A percentile compares a stretch with the other conserved stretches of the same genome.
phyloP scores from a whole-genome alignment of 2,329 filamentous ascomycete genomes.

The Xylaria sp. region DNA sequence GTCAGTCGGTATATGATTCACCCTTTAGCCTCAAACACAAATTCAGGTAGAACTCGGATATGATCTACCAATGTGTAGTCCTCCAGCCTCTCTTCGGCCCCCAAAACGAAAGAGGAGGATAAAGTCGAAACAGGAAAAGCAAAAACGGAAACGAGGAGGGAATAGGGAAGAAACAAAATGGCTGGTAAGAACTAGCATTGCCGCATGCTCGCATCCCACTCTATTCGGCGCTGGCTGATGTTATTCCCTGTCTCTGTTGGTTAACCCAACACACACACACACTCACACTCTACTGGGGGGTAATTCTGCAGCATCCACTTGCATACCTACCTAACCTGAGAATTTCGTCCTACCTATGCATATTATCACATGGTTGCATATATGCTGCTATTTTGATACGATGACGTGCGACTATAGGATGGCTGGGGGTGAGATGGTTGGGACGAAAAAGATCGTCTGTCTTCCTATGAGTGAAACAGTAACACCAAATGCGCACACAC shows the following conservation, averaged over 20 bases:
- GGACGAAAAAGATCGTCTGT: not conserved
- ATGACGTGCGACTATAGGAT: constrained; percentile 26
- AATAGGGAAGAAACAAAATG: constrained; percentile 3
- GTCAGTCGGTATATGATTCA: constrained; percentile 5
- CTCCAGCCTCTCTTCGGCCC: constrained; percentile 19
- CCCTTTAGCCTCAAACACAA: constrained; percentile 1
- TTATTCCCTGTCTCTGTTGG: constrained; percentile 19
- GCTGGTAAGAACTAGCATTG: constrained; percentile 19
- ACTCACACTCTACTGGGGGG: not conserved
- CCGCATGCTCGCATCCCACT: constrained; percentile 21
- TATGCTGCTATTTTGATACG: constrained; percentile 36
- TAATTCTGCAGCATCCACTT: not conserved
- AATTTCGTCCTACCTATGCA: constrained; percentile 2
- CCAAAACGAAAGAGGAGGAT: constrained; percentile 5
- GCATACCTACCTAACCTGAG: constrained; percentile 9
- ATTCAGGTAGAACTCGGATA: not conserved
- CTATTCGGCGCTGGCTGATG: constrained; percentile 21
- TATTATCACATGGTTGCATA: constrained; percentile 25
- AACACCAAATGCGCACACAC: constrained; percentile 10
- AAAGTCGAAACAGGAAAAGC: constrained; percentile 10
- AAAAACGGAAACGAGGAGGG: not conserved
- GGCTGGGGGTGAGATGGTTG: constrained; percentile 25
- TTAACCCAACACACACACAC: not conserved
- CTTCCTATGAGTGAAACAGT: constrained; percentile 28
- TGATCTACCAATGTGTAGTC: not conserved